Percentiles rank a stretch among this genome's conserved stretches.
Evolutionary conservation across 2,329 filamentous ascomycete genomes (phyloP).

Genomic region (Aurifilum marmelostoma): DNA sequence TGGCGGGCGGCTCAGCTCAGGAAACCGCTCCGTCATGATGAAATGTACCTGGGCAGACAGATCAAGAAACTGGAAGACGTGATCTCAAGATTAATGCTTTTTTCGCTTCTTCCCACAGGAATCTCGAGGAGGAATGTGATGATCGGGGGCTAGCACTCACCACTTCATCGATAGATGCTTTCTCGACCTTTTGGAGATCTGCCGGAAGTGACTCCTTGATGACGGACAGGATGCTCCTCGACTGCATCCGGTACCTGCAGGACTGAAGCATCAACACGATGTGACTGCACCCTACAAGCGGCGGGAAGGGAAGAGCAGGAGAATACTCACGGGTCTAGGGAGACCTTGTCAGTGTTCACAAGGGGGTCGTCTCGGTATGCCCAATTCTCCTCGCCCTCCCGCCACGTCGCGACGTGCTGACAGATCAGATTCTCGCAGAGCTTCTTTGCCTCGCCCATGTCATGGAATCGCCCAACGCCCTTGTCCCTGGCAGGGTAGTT

Average conservation of each 20-base stretch:
- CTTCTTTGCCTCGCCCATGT: constrained; percentile 79
- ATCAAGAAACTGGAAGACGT: constrained; percentile 69
- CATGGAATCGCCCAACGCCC: constrained; percentile 80
- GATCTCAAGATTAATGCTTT: not conserved
- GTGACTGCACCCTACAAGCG: not conserved
- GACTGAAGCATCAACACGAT: not conserved
- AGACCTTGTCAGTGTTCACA: constrained; percentile 87
- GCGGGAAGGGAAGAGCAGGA: too few species aligned
- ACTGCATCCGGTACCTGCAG: constrained; percentile 73
- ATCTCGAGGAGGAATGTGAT: not conserved
- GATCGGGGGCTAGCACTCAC: constrained; percentile 6
- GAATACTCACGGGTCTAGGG: constrained; percentile 67
- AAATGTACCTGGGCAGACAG: constrained; percentile 82
- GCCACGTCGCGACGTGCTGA: constrained; percentile 95
- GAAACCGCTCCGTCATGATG: constrained; percentile 74
- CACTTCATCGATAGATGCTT: constrained; percentile 93
- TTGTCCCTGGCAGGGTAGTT: constrained; percentile 89
- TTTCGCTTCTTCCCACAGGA: too few species aligned
- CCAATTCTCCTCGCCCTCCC: constrained; percentile 90
- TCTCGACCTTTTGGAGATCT: constrained; percentile 76
- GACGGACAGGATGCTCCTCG: constrained; percentile 75
- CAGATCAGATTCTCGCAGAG: constrained; percentile 81
- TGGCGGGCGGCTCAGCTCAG: constrained; percentile 68
- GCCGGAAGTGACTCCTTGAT: constrained; percentile 75
- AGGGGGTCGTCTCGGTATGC: constrained; percentile 83